Base-by-base conservation (phyloP, 371 early-diverging fungal species). In the Saksenaea vasiformis region DNA sequence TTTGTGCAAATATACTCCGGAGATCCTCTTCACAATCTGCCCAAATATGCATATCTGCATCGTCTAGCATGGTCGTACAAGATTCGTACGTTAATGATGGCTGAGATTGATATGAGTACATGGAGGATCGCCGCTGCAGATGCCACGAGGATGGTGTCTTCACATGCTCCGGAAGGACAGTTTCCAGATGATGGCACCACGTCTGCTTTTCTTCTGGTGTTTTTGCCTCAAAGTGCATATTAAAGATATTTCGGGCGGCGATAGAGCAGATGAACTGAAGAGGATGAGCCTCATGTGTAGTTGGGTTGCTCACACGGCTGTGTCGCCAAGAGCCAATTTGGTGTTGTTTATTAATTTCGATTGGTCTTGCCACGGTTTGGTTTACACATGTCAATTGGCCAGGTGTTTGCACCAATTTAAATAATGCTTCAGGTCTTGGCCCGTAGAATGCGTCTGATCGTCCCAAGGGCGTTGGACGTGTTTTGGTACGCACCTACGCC, bases 221-320 rank as follows among this genome's bases (percentile, higher is more conserved):
- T 11, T 59, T 61, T 2, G 77, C 59, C 54, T 76, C 77, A 53
- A 76, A 71, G 2, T 58, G 65, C 28, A 67, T 54, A n/a, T 69
- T 73, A 14, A 58, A 62, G 5, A 76, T 47, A 28, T 67, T 62
- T 11, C 54, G 47, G 2, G 69, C 69, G 0, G 73, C 77, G 26
- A 76, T 60, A 2, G 71, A 73, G 27, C 77, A 76, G 17, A 65
- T 65, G 27, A 76, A 76, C 24, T 76, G 77, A 5, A 66, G 62
- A 14, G 77, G 77, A 26, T 76, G 71, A 10, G 58, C 68, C 26
- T 68, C 66, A n/a, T 22, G 28, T 15, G 2, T 47, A 14, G 34
- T 24, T 26, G 27, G 53, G 31, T 54, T 22, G 39, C 14, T 15
- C 27, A 38, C 31, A 37, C 47, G 31, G 26, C 39, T n/a, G 22